phyloP scores from a whole-genome alignment of 2,329 filamentous ascomycete genomes.

The Thyridium curvatum region DNA sequence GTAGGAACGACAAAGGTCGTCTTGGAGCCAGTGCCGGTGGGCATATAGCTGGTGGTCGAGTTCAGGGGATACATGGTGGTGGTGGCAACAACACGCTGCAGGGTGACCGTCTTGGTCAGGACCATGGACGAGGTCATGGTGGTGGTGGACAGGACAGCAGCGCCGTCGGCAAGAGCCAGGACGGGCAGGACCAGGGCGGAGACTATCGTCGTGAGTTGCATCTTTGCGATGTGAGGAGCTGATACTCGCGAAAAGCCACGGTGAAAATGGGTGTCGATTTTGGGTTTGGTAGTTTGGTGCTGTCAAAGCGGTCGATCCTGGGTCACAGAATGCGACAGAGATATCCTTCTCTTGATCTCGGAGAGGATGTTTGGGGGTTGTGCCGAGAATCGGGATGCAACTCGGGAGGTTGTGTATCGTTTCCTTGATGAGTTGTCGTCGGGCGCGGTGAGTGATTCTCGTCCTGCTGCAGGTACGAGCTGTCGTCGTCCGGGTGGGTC shows the following conservation, averaged over 20 bases:
- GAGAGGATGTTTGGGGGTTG: neutral
- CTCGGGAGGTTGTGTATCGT: neutral
- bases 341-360: neutral
- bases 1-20: constrained; percentile 3
- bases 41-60: constrained; percentile 16
- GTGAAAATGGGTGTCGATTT: constrained; percentile 1
- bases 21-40: constrained; percentile 19
- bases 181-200: constrained; percentile 45
- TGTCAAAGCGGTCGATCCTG: constrained; percentile 1
- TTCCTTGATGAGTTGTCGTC: too few relatives aligned
- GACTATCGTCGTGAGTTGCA: constrained; percentile 38
- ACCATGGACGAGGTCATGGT: constrained; percentile 46
- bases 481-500: neutral
- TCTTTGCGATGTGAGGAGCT: constrained; percentile 14
- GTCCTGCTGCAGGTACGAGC: neutral
- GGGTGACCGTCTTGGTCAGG: constrained; percentile 38
- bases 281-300: neutral
- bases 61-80: constrained; percentile 27
- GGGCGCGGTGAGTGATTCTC: neutral
- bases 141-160: constrained; percentile 31
- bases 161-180: constrained; percentile 40
- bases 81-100: constrained; percentile 24
- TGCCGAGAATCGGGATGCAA: neutral
- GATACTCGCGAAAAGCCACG: constrained; percentile 6
- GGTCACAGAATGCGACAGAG: neutral